Percentiles rank a stretch among this genome's conserved stretches.
These are phyloP conservation scores for Flaveria ramosissima DNA, from an alignment of 129 eudicot genomes.

Conservation along the genomic window DNA sequence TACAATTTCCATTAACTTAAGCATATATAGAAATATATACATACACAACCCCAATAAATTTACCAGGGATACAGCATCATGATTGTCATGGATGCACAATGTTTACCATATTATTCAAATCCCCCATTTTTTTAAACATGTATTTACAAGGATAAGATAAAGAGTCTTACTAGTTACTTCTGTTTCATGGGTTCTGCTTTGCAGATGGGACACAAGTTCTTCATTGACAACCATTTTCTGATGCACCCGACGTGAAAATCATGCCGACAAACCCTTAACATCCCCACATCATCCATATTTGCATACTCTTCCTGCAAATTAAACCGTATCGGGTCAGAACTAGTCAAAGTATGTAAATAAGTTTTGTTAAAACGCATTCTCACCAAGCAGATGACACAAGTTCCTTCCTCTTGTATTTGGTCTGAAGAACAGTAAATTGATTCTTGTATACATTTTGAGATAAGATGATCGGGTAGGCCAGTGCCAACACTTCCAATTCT, in stretches of 20 bases:
- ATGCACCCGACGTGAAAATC: constrained; percentile 73
- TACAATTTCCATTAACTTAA: constrained; percentile 13
- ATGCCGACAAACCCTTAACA: constrained; percentile 62
- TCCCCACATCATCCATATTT: constrained; percentile 70
- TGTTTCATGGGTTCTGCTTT: constrained; percentile 55
- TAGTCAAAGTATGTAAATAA: background rate
- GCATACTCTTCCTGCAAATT: constrained; percentile 70
- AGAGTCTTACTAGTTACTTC: constrained; percentile 30
- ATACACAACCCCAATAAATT: constrained; percentile 34
- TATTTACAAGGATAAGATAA: constrained; percentile 28
- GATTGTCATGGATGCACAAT: constrained; percentile 36
- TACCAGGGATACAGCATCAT: constrained; percentile 40
- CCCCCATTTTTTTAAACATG: constrained; percentile 28
- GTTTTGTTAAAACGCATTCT: constrained; percentile 21
- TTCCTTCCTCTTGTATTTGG: constrained; percentile 61
- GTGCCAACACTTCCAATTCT: constrained; percentile 73
- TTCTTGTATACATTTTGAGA: constrained; percentile 58
- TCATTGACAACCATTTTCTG: constrained; percentile 67
- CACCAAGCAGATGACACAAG: constrained; percentile 80
- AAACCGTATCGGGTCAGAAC: background rate
- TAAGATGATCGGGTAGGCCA: constrained; percentile 59
- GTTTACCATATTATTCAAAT: constrained; percentile 35
- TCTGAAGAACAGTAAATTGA: constrained; percentile 68
- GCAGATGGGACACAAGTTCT: constrained; percentile 79
- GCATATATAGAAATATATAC: constrained; percentile 21